phyloP scores from a whole-genome alignment of 2,329 filamentous ascomycete genomes.

The Colletotrichum chrysophilum region DNA sequence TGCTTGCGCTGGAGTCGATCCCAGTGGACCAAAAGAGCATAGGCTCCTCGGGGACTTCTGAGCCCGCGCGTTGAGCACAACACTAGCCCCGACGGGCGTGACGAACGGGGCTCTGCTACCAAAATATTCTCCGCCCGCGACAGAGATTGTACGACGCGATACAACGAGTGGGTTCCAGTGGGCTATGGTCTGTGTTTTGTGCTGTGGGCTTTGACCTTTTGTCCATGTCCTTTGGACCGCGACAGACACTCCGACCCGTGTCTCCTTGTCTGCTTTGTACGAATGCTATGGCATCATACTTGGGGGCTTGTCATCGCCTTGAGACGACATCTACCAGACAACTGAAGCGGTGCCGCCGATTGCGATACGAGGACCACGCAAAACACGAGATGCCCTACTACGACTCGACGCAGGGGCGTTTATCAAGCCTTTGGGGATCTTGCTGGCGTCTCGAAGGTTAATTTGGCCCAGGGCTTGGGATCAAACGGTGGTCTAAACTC shows the following conservation, averaged over 20 bases:
- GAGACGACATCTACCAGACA: neutral
- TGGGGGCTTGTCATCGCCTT: neutral
- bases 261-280: neutral
- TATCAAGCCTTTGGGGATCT: neutral
- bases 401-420: neutral
- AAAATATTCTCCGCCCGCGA: constrained; percentile 22
- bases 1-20: constrained; percentile 16
- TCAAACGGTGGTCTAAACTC: constrained; percentile 19
- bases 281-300: neutral
- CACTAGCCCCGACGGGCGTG: constrained; percentile 10
- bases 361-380: neutral
- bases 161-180: constrained; percentile 2
- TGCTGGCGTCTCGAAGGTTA: constrained; percentile 13
- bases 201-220: neutral
- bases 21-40: constrained; percentile 18
- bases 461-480: constrained; percentile 9
- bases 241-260: neutral
- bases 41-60: constrained; percentile 19
- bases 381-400: neutral
- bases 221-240: neutral
- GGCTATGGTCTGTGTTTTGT: neutral
- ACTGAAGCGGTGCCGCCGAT: neutral
- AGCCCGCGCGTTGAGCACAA: constrained; percentile 15
- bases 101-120: constrained; percentile 19
- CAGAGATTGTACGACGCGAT: constrained; percentile 19